Evolutionary conservation across 768 basidiomycete genomes (phyloP), one percentile per base, ranked within the genome.

Genomic region (Lyophyllum shimeji): DNA sequence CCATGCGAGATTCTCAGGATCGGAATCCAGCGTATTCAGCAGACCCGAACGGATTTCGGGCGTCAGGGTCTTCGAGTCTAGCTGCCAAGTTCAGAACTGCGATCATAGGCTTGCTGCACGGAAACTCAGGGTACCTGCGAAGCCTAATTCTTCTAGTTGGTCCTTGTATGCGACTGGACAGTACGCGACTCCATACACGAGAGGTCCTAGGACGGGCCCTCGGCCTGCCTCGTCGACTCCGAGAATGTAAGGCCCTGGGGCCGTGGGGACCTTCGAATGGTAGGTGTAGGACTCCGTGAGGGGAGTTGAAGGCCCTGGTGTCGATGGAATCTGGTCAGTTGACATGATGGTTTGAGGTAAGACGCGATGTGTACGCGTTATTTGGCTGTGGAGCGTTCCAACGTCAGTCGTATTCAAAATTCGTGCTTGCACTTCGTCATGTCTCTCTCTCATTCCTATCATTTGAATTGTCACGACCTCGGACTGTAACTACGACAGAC

Each of bases 211-310:
- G 1, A 96, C 96, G 20, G 96, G 97, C 0, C 97, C 97, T 52
- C 97, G 80, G 0, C 97, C 97, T 0, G 97, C 97, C 69, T 99
- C 97, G 70, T 99, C 97, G n/a, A 99, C 95, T 21, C 97, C 97
- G 48, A 99, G 87, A 47, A 98, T 92, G 74, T 95, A 97, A 0
- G 90, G 89, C 0, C 92, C 92, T 1, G 70, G 54, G 0, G 84
- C 80, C 0, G 86, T 87, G 1, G 92, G 91, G 0, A 69, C 80
- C 1, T 84, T 79, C 0, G 90, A 89, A 67, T 92, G 89, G 65
- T 90, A 85, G 0, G 90, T 87, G 66, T 93, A 93, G 0, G 92
- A 91, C 9, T 81, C 76, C 5, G 74, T 77, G 29, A 92, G 76
- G 0, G 88, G 82, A 0, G 69, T 73, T 1, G 82, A 82, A 9